Evolutionary conservation across 2,329 filamentous ascomycete species (phyloP).

Genomic region (Fusarium humuli): DNA sequence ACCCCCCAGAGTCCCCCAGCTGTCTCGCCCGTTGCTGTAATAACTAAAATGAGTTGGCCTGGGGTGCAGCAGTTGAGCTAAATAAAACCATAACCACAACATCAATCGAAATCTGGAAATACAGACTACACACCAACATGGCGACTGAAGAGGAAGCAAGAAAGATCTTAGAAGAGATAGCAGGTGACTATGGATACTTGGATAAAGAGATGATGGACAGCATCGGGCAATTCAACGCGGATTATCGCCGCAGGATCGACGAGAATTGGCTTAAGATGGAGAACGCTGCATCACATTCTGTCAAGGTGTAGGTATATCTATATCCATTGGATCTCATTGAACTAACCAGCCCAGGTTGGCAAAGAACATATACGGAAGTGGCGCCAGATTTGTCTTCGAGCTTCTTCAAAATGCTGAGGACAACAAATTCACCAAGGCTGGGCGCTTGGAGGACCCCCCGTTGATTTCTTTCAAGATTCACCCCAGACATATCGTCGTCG

Average conservation of each 20-base stretch:
- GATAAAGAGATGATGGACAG: constrained; percentile 34
- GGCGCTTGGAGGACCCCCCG: rapidly evolving
- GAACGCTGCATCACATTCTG: constrained; percentile 19
- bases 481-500: constrained; percentile 27
- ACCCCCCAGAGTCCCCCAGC: too few relatives aligned
- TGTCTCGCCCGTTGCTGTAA: too few relatives aligned
- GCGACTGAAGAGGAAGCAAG: constrained; percentile 25
- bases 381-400: constrained; percentile 36
- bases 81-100: too few relatives aligned
- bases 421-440: constrained; percentile 14
- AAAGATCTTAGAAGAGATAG: constrained; percentile 23
- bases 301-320: constrained; percentile 35
- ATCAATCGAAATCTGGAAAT: too few relatives aligned
- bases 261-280: constrained; percentile 33
- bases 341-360: too few relatives aligned
- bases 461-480: constrained; percentile 34
- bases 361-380: constrained; percentile 36
- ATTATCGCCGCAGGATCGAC: constrained; percentile 35
- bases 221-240: constrained; percentile 20
- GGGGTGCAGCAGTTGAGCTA: too few relatives aligned
- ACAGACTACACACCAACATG: constrained; percentile 4
- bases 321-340: too few relatives aligned
- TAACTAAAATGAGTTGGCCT: too few relatives aligned
- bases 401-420: constrained; percentile 40
- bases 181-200: constrained; percentile 21